Percentiles rank a stretch among this genome's conserved stretches.
phyloP scores from a whole-genome alignment of 2,329 filamentous ascomycete genomes.

The Fusarium sp. region DNA sequence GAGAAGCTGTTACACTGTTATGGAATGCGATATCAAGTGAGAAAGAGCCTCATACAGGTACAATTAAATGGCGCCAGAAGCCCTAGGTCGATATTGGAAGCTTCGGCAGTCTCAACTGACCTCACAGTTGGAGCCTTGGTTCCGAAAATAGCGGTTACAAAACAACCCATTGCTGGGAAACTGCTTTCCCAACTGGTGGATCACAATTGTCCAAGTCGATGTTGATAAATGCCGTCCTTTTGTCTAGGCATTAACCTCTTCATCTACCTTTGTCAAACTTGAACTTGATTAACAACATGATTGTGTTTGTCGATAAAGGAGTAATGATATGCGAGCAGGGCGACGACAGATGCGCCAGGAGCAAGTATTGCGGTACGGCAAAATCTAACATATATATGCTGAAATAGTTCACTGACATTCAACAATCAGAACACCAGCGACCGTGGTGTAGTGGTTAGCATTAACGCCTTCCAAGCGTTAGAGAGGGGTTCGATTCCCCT shows the following conservation, averaged over 20 bases:
- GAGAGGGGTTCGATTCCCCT: conserved; percentile 3
- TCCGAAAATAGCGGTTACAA: background rate
- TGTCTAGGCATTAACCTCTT: background rate
- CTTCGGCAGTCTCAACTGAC: background rate
- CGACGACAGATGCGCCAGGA: background rate
- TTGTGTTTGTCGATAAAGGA: background rate
- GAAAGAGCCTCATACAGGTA: background rate
- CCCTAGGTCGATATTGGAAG: background rate
- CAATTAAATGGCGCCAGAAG: background rate
- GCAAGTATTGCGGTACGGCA: rapidly evolving
- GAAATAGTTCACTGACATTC: rapidly evolving
- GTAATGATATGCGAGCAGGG: rapidly evolving
- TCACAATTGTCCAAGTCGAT: too few relatives aligned
- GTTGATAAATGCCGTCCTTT: background rate
- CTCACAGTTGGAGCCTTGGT: rapidly evolving
- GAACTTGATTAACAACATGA: rapidly evolving
- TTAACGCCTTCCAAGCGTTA: conserved; percentile 9
- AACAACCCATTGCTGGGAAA: background rate
- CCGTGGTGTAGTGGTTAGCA: conserved; percentile 6
- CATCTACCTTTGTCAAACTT: background rate
- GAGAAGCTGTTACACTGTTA: background rate
- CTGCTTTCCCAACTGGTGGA: too few relatives aligned
- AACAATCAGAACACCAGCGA: background rate
- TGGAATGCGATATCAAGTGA: background rate
- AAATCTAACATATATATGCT: rapidly evolving